Base-by-base conservation (phyloP, 257 asterid genomes). In the Coffea canephora region DNA sequence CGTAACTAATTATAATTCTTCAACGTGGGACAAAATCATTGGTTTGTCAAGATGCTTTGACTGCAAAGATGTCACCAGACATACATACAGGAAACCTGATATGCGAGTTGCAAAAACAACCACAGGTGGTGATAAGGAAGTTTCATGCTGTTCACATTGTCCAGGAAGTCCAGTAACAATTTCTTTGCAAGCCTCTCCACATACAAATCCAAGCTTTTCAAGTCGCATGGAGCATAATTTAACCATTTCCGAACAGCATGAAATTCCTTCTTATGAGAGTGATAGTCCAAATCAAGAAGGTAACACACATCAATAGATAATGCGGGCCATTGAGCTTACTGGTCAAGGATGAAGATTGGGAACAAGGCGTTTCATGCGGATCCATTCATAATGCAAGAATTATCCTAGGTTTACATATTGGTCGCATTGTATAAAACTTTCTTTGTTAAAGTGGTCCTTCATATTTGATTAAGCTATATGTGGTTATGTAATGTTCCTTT, bases 61-160 rank as follows among this genome's bases (percentile, higher is more conserved):
- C 74, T 39, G 64, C 15, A 89, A 70, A 55, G 91, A 89, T 69
- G 65, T 84, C 54, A 84, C 68, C 0, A 74, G 83, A 1, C 92
- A 88, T n/a, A 87, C 94, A n/a, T 87, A 84, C 82, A 83, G 49
- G 84, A 77, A 73, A 16, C 65, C 67, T 41, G 82, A 50, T 55
- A 11, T 65, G 21, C 74, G 23, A 57, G 87, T 69, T 41, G 16
- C 65, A 61, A 46, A 71, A 27, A 54, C 23, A 9, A 39, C 54
- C 31, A 3, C 43, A 39, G 66, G 62, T 27, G 77, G 80, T 12
- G 71, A 78, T 61, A 36, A 46, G 45, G 62, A 19, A 41, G 39
- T 59, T 62, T 71, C 80, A 78, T 23, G 80, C 12, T 14, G 31
- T 23, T 54, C 72, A 11, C 75, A 55, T 55, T 69, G 61, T 68